Evolutionary conservation across 371 early-diverging fungal species (phyloP), one percentile per base, ranked within the genome.

Genomic region (Mucor sp.): DNA sequence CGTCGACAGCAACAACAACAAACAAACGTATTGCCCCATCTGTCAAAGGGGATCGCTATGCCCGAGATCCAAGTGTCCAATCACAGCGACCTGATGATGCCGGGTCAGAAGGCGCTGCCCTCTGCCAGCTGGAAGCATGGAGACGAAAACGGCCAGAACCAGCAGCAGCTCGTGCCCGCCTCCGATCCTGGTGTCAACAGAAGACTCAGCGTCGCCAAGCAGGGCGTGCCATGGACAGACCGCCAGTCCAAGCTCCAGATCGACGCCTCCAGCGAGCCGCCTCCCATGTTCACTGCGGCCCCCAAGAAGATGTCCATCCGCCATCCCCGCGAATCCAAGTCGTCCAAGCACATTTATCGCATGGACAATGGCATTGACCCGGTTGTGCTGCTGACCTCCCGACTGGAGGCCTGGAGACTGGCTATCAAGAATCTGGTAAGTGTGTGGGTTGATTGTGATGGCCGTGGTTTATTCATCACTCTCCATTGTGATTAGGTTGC

Each of bases 361-460:
- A 75, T 78, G 76, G 74, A 79, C 12, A 65, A 66, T 41, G 82
- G 84, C 14, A 80, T 84, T 55, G 69, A 84, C 61, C 84, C 84
- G 19, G 77, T 77, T 0, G 60, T 62, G 21, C 23, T 80, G 0
- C 39, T 84, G 1, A 58, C 60, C 9, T 64, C 56, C 11, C 69
- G 84, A 35, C 65, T 84, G 30, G 66, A 71, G 25, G 65, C 75
- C 3, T 84, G 84, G 84, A 66, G 76, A 35, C 3, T 50, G 4
- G 74, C 81, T 15, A 67, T 81, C 15, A 81, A 81, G 64, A 69
- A 72, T 17, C 21, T 84, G 68, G 81, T 80, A 75, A 55, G n/a
- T 47, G 9, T 23, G 32, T 43, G 12, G 12, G 37, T 35, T 12
- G 9, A n/a, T 39, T 32, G 39, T 6, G 17, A 41, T 33, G 4